Base-by-base conservation (phyloP, 2,329 filamentous ascomycete species). In the Clarireedia hainanense region DNA sequence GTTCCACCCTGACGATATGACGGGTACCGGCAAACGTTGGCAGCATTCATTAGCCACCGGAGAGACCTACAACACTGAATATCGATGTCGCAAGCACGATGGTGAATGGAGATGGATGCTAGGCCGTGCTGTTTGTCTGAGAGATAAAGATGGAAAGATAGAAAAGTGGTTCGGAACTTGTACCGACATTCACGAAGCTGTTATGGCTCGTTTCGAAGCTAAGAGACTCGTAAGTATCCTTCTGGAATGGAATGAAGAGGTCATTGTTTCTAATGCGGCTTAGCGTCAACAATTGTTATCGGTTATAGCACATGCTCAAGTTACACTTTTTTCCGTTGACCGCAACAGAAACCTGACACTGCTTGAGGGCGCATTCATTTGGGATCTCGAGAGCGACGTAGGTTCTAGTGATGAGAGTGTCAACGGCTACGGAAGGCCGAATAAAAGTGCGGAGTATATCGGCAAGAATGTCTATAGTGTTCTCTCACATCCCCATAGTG, bases 81-180 rank as follows among this genome's bases (percentile, higher is more conserved):
- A 90, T 61, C 80, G 88, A 40, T 88, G 84, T 58, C 78, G 73
- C 50, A 82, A 78, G 56, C 79, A 79, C 50, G 78, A 85, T 34
- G 88, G 88, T 0, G 78, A 85, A 55, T 91, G 83, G 81, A 77
- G 86, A 52, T 92, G 88, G 88, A 89, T 91, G 76, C 73, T 92
- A 2, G 87, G 84, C 10, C 78, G 86, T 45, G 88, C 87, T 1
- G 69, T 87, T 14, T 86, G 88, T 0, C 76, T 90, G 63, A 77
- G 76, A 40, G 82, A 89, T 58, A 79, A 78, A 59, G 78, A 84
- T 46, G 86, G 85, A 2, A 73, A 78, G 48, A 89, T 91, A 49
- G 76, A 88, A 57, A 89, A 88, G 66, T 91, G 88, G 88, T 89
- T 88, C 63, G 88, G 86, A 15, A 90, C 86, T 1, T 90, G 85